A percentile compares a stretch with the other conserved stretches of the same genome.
phyloP scores from a whole-genome alignment of 1,284 basidiomycete genomes.

The Tylopilus sp. region DNA sequence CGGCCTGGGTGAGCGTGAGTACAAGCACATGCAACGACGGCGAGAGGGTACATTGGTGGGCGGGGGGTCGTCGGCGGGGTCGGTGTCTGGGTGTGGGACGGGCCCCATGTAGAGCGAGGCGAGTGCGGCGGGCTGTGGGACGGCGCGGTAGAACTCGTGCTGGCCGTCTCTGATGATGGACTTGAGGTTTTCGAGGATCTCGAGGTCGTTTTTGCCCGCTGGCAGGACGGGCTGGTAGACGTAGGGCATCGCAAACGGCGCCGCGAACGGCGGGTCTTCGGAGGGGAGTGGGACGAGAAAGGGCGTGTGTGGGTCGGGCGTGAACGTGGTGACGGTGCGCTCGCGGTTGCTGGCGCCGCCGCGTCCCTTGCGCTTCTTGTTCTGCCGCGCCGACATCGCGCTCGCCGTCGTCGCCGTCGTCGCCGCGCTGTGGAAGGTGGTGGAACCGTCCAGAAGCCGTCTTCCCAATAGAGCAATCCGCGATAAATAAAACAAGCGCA shows the following conservation, averaged over 20 bases:
- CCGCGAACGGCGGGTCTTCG: slow-evolving; percentile 44
- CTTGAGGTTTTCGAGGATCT: slow-evolving; percentile 70
- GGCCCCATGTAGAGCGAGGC: slow-evolving; percentile 62
- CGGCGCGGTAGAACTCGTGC: slow-evolving; percentile 64
- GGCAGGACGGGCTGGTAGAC: slow-evolving; percentile 34
- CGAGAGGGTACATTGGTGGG: slow-evolving; percentile 31
- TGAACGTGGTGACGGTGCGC: slow-evolving; percentile 63
- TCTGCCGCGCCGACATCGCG: slow-evolving; percentile 57
- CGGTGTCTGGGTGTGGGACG: slow-evolving; percentile 5
- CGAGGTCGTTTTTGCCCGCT: slow-evolving; percentile 59
- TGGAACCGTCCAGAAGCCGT: slow-evolving; percentile 28
- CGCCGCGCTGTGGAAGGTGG: slow-evolving; percentile 21
- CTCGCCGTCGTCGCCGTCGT: not conserved
- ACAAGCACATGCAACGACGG: not conserved
- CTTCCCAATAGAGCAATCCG: slow-evolving; percentile 29
- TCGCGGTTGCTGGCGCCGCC: slow-evolving; percentile 54
- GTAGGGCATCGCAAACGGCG: slow-evolving; percentile 31
- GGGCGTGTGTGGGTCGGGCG: slow-evolving; percentile 51
- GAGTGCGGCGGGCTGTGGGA: slow-evolving; percentile 62
- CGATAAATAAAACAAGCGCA: too few relatives aligned
- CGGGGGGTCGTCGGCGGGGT: not conserved
- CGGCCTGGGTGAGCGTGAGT: slow-evolving; percentile 17
- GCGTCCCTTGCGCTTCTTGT: slow-evolving; percentile 59
- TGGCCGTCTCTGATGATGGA: slow-evolving; percentile 66
- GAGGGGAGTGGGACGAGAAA: slow-evolving; percentile 47